These are phyloP conservation scores for Euphorbia tirucalli DNA, from an alignment of 345 rosid species.

Conservation along the genomic window DNA sequence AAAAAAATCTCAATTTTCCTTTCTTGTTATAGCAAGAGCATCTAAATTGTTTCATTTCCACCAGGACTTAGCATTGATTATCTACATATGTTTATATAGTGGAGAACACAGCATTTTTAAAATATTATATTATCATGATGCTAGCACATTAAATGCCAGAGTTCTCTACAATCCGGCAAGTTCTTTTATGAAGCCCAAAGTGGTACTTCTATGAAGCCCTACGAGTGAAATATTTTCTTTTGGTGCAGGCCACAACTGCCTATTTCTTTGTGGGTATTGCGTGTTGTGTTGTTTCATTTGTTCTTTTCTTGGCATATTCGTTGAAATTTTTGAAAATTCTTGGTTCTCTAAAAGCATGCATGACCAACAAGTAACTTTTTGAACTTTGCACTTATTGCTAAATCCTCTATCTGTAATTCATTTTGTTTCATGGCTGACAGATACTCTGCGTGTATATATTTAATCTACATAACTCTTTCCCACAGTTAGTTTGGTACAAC, in stretches of 20 bases:
- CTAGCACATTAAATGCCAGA: no score
- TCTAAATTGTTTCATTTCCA: not conserved
- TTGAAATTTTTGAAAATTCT: not conserved
- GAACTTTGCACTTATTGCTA: not conserved
- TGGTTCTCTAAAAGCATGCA: not conserved
- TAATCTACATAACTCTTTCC: not conserved
- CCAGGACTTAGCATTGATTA: not conserved
- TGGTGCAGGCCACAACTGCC: not conserved
- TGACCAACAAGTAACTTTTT: not conserved
- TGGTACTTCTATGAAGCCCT: no score
- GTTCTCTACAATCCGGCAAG: not conserved
- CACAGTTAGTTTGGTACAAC: not conserved
- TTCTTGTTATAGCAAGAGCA: not conserved
- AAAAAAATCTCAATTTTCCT: conserved; percentile 8
- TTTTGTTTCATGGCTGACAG: not conserved
- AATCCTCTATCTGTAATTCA: not conserved
- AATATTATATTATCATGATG: not conserved
- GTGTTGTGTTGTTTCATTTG: not conserved
- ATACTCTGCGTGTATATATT: no score
- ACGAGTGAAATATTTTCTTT: not conserved
- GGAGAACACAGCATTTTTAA: no score
- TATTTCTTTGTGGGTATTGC: not conserved
- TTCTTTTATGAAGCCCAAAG: not conserved
- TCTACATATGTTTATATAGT: no score
- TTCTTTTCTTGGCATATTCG: not conserved